Evolutionary conservation across 148 eudicot species (phyloP).

Genomic region (Camellia japonica): DNA sequence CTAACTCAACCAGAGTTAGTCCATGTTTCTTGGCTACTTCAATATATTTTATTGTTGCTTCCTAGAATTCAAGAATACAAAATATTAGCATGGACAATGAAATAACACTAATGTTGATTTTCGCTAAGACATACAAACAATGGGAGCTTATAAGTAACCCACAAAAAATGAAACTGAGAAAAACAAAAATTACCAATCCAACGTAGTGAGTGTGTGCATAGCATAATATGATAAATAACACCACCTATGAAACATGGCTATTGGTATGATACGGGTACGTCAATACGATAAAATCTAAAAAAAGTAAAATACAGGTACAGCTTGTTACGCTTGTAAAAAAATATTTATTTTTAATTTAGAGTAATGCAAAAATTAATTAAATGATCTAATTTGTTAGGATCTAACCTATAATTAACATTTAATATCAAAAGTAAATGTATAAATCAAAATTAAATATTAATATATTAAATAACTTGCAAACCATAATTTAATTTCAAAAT

Average conservation of each 20-base stretch:
- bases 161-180: neutral
- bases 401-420: too few relatives aligned
- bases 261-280: too few relatives aligned
- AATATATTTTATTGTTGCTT: conserved; percentile 67
- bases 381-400: too few relatives aligned
- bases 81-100: neutral
- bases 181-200: neutral
- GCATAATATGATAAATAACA: neutral
- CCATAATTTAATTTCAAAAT: neutral
- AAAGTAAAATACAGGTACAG: too few relatives aligned
- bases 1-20: conserved; percentile 65
- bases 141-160: neutral
- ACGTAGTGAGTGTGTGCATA: neutral
- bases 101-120: neutral
- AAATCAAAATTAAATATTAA: too few relatives aligned
- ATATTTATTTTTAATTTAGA: too few relatives aligned
- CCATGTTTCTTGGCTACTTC: conserved; percentile 87
- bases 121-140: neutral
- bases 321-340: too few relatives aligned
- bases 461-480: too few relatives aligned
- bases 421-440: too few relatives aligned
- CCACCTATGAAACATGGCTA: neutral
- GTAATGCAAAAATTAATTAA: too few relatives aligned
- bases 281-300: too few relatives aligned
- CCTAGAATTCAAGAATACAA: conserved; percentile 45